Base-by-base conservation (phyloP, 73 alveolate genomes). In the Urostyla sp. region DNA sequence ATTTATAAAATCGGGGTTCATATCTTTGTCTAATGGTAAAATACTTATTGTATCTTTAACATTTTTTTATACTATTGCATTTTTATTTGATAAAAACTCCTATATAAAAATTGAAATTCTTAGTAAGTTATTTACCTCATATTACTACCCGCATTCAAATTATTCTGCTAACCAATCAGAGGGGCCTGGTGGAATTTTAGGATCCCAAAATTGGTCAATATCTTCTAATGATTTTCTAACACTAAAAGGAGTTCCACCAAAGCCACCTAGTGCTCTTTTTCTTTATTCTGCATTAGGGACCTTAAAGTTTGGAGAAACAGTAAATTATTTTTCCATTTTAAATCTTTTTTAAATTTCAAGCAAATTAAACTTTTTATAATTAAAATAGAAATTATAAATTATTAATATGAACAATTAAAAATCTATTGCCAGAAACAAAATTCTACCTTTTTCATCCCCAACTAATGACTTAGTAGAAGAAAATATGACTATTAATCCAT, bases 11-110 rank as follows among this genome's bases (percentile, higher is more conserved):
- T 24, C 30, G 11, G 7, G 5, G 0, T 72, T 20, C 61, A 82
- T 55, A n/a, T 27, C 38, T 23, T 49, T 75, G 37, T 74, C 91
- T 8, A 51, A 31, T 8, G 91, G 91, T 36, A 66, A 55, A 23
- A 82, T 82, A 61, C 81, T 75, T 10, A 82, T 63, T 5, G 60
- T 69, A 49, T 69, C 83, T 24, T 16, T 27, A 26, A 46, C 49
- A 2, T 55, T 69, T 69, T 69, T 45, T 31, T 69, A 67, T 24
- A 69, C 83, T n/a, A 69, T 46, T 7, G 83, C 83, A 48, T 69
- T 69, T 49, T 69, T 69, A 35, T 69, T 69, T 1, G 24, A 49
- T 24, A n/a, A 16, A 35, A 69, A 69, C 32, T 69, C 83, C 83
- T 69, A 69, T 38, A 66, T 8, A 38, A n/a, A 21, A 2, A 57